Evolutionary conservation across 495 filamentous ascomycete species (phyloP), one percentile per base, ranked within the genome.

Genomic region (Lindgomyces ingoldianus): DNA sequence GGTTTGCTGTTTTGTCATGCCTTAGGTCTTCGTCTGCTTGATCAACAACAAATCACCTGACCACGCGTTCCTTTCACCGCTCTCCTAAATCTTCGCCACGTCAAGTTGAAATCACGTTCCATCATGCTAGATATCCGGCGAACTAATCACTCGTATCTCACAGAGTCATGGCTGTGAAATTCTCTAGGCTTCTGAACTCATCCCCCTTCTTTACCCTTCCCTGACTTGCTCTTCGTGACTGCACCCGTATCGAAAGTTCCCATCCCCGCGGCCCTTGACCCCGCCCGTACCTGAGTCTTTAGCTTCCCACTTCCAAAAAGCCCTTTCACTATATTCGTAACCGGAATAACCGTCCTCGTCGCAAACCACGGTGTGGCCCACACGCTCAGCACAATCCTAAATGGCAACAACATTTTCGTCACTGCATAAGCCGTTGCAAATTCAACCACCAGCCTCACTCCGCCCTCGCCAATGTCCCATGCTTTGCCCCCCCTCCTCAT

Each of bases 331-430:
- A 73, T 55, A 27, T 69, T 75, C 22, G 72, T 76, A 6, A 80
- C 42, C 8, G 83, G 82, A 6, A 79, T 76, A 12, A 91, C 75
- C 19, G 88, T 75, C 24, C 81, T 75, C 50, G 86, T 83, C 19
- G 94, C 93, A 81, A 97, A 94, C 93, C 92, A 97, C 44, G 94
- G 94, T 54, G 94, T 96, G 14, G 84, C 88, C 90, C 88, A 94
- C 25, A 95, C 79, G 75, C 93, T 96, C 14, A 83, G 70, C 4
- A 84, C 80, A 61, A 98, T 81, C 63, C 94, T 80, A 8, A 88
- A 66, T 4, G 94, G 91, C 65, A 96, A 73, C 59, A 96, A 68
- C 19, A 88, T 85, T 74, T 98, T 98, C 18, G 89, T 91, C 59
- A 96, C 79, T 0, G 90, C 89, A 76, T 90, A 98, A 19, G 94